These are phyloP conservation scores for Daedalea quercina DNA, from an alignment of 768 basidiomycete species.

Conservation along the genomic window DNA sequence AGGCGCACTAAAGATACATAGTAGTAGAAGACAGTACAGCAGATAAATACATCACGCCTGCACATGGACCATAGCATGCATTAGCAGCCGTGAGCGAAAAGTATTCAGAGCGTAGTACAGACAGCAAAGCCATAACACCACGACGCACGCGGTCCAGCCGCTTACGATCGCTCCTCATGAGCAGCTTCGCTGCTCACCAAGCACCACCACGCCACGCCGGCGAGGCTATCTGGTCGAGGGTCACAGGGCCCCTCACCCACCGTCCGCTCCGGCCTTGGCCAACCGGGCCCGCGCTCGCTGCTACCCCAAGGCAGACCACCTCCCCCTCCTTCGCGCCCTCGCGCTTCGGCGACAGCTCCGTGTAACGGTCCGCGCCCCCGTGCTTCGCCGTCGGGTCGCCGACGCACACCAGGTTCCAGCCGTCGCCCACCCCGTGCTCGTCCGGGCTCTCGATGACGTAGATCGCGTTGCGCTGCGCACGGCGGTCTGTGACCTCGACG, in stretches of 20 bases:
- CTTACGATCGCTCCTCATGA: not conserved
- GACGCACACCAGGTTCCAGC: not conserved
- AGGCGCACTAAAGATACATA: no score
- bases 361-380: constrained; percentile 6
- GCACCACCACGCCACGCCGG: no score
- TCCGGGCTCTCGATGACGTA: constrained; percentile 1
- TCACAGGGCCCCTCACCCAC: constrained; percentile 11
- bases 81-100: no score
- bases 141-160: constrained; percentile 1
- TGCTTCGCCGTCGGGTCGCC: not conserved
- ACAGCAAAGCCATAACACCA: no score
- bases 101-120: no score
- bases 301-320: constrained; percentile 8
- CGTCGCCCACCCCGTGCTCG: not conserved
- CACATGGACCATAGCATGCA: no score
- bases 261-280: constrained; percentile 12
- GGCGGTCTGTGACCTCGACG: not conserved
- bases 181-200: no score
- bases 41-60: no score
- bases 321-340: not conserved
- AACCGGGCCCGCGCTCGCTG: constrained; percentile 10
- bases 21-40: no score
- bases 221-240: constrained; percentile 8
- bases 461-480: not conserved
- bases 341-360: constrained; percentile 6